phyloP scores from a whole-genome alignment of 2,329 filamentous ascomycete species.

The Trichophyton equinum region DNA sequence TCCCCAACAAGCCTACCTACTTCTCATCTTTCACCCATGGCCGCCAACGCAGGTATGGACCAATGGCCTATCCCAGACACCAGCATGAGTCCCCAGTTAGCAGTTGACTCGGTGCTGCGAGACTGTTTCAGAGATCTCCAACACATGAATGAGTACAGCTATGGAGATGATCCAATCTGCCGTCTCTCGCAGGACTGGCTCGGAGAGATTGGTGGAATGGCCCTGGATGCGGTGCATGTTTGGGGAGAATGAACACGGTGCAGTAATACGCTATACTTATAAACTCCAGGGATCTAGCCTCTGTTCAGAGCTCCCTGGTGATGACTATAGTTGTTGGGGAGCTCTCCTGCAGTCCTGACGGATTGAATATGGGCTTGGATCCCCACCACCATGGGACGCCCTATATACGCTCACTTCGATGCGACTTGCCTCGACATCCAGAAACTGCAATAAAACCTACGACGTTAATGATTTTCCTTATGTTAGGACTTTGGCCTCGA shows the following conservation, averaged over 20 bases:
- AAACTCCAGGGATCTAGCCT: background rate
- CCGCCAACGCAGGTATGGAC: conserved; percentile 3
- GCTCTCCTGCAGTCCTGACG: background rate
- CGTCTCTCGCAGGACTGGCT: conserved; percentile 26
- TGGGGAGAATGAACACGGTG: conserved; percentile 8
- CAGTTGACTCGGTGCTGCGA: conserved; percentile 29
- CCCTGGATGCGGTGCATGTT: conserved; percentile 9
- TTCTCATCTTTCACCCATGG: conserved; percentile 4
- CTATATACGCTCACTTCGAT: no score
- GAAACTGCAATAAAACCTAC: background rate
- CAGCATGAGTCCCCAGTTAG: conserved; percentile 15
- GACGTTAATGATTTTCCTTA: background rate
- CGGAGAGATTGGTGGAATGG: conserved; percentile 16
- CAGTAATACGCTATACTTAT: background rate
- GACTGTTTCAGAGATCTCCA: conserved; percentile 29
- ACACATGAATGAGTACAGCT: conserved; percentile 15
- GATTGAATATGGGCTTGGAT: background rate
- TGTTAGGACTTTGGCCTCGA: background rate
- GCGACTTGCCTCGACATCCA: no score
- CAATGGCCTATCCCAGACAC: conserved; percentile 8
- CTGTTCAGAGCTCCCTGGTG: background rate
- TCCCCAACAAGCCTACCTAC: background rate
- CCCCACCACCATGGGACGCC: no score
- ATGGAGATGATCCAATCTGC: conserved; percentile 20
- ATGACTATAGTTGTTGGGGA: background rate